Conservation (phyloP, 2,329 filamentous ascomycete genomes). For the Fusarium phyllophilum region DNA sequence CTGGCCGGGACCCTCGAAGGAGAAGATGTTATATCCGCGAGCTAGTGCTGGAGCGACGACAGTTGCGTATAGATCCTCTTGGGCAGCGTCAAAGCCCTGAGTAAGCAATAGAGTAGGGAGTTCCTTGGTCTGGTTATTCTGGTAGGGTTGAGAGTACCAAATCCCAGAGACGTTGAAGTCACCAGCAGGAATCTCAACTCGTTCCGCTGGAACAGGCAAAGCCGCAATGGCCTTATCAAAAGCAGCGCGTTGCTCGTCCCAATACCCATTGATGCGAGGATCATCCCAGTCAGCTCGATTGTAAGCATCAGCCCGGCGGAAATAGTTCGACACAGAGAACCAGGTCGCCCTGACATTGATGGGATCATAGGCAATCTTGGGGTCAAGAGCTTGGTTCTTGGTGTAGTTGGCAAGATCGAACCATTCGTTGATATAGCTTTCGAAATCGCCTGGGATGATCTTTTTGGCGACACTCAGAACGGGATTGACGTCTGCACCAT, state of each 20-base stretch:
- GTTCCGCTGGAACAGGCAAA: conserved; percentile 50
- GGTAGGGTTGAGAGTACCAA: conserved; percentile 44
- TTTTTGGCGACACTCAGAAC: conserved; percentile 45
- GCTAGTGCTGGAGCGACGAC: conserved; percentile 10
- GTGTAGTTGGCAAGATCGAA: conserved; percentile 37
- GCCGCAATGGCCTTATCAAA: conserved; percentile 53
- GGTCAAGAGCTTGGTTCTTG: conserved; percentile 29
- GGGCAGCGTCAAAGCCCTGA: conserved; percentile 24
- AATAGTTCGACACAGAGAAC: conserved; percentile 56
- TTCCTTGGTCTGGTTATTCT: background rate
- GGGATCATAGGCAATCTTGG: conserved; percentile 32
- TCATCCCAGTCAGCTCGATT: conserved; percentile 53
- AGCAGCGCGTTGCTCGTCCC: conserved; percentile 49
- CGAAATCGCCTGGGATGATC: conserved; percentile 38
- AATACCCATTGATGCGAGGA: conserved; percentile 52
- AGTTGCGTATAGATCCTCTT: conserved; percentile 22
- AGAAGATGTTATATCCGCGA: conserved; percentile 20
- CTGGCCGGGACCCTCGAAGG: conserved; percentile 28
- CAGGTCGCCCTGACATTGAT: conserved; percentile 39
- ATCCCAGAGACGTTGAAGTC: conserved; percentile 51
- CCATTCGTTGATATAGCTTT: conserved; percentile 39
- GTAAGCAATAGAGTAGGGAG: conserved; percentile 8
- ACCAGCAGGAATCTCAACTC: conserved; percentile 43
- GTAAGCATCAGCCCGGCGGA: conserved; percentile 55
- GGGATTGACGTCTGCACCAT: conserved; percentile 44